Evolutionary conservation across 148 eudicot species (phyloP), one percentile per base, ranked within the genome.

Genomic region (Suaeda aralocaspica): DNA sequence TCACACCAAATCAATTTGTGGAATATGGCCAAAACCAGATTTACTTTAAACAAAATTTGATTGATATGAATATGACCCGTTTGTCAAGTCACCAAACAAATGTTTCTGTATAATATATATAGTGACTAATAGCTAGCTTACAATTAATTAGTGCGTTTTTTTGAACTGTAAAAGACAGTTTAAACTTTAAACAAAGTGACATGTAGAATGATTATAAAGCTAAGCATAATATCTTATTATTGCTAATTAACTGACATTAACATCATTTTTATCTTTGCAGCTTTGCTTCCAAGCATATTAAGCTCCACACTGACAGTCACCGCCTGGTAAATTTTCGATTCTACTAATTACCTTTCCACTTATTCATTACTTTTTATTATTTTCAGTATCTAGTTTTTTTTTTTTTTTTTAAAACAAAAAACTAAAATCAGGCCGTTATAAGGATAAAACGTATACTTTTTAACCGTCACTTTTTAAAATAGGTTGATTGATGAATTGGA

Each of bases 251-350:
- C 64, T 70, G 26, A 57, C 11, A 58, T 58, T 2, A 57, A 28
- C 36, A 19, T 42, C 4, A 22, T 49, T 24, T 52, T 31, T 62
- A 12, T 33, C 9, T 72, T 64, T 63, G 70, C 80, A 80, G 83
- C 30, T 80, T 80, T 76, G 83, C 83, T 22, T 76, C 68, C 25
- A 80, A 80, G 69, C 83, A 80, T 68, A 80, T 80, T 63, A 80
- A 77, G 80, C 80, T 80, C 48, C 77, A 80, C 66, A 80, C 83
- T 1, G 34, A 73, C 53, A 76, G 74, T 25, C 58, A 69, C 4
- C 77, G 75, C 44, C 39, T 80, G 83, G 83, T 80, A 73, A 59
- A 16, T 59, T 29, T 51, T 11, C 42, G 9, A 25, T 21, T n/a
- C 34, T 59, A 50, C 12, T 10, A 13, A 21, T 19, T 51, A 16